phyloP scores from a whole-genome alignment of 257 asterid genomes.

The Gentiana macrophylla region DNA sequence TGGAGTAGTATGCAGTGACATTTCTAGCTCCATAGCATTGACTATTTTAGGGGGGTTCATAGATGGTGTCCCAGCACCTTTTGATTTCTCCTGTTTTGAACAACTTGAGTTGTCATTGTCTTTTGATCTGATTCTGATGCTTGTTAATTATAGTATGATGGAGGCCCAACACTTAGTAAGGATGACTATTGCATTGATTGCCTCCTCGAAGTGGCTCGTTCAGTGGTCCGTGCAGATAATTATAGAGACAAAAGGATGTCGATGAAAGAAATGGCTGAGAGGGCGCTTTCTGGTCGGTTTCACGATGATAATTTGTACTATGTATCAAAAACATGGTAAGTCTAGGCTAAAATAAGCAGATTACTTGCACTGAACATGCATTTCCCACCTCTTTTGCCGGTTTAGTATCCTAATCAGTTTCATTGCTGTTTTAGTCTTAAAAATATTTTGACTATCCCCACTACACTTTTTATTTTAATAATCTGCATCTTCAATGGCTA shows the following conservation, averaged over 20 bases:
- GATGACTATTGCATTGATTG: conserved; percentile 69
- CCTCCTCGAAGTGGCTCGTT: conserved; percentile 64
- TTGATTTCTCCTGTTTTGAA: conserved; percentile 11
- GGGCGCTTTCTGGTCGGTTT: conserved; percentile 71
- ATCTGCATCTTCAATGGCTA: too few relatives aligned
- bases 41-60: too few relatives aligned
- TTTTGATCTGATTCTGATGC: conserved; percentile 23
- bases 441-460: too few relatives aligned
- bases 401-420: not conserved
- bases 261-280: conserved; percentile 93
- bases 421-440: too few relatives aligned
- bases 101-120: conserved; percentile 2
- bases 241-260: conserved; percentile 63
- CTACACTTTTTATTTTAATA: too few relatives aligned
- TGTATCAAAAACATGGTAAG: conserved; percentile 81
- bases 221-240: conserved; percentile 51
- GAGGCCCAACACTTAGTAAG: conserved; percentile 77
- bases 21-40: too few relatives aligned
- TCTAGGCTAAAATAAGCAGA: not conserved
- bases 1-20: too few relatives aligned
- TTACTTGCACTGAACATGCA: not conserved
- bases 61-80: not conserved
- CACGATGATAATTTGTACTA: conserved; percentile 50
- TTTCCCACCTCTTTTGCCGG: not conserved
- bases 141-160: conserved; percentile 52